A percentile compares a stretch with the other conserved stretches of the same genome.
Conservation (phyloP, 352 stramenopile genomes). For the Thalassiosira livingstoniorum region DNA sequence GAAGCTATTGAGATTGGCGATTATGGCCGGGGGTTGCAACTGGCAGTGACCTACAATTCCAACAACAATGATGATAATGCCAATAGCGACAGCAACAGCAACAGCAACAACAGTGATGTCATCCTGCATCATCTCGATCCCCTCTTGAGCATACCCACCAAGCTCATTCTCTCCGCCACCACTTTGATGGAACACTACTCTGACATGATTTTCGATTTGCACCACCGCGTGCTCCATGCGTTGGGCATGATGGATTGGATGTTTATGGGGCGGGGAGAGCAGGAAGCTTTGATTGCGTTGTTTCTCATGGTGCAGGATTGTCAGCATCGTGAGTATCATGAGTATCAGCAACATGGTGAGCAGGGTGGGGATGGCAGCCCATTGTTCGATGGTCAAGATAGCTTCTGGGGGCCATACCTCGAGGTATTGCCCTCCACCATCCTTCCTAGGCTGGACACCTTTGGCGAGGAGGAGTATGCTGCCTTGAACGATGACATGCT, state of each 20-base stretch:
- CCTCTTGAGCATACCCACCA: slow-evolving; percentile 55
- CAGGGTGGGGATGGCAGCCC: no score
- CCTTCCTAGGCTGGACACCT: slow-evolving; percentile 58
- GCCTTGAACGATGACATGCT: slow-evolving; percentile 43
- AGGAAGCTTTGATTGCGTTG: slow-evolving; percentile 57
- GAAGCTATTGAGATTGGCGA: slow-evolving; percentile 6
- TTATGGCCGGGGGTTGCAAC: not conserved
- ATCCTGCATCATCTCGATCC: slow-evolving; percentile 34
- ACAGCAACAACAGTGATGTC: not conserved
- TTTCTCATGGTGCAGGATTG: slow-evolving; percentile 55
- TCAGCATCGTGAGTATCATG: slow-evolving; percentile 16
- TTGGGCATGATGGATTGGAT: slow-evolving; percentile 18
- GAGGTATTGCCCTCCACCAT: slow-evolving; percentile 39
- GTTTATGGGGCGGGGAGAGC: slow-evolving; percentile 48
- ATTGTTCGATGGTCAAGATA: slow-evolving; percentile 12
- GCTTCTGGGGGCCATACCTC: slow-evolving; percentile 42
- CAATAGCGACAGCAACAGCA: not conserved
- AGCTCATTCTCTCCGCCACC: slow-evolving; percentile 42
- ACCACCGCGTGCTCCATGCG: slow-evolving; percentile 15
- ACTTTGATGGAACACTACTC: slow-evolving; percentile 42
- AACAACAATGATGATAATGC: not conserved
- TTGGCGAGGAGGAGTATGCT: slow-evolving; percentile 42
- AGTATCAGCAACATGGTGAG: not conserved
- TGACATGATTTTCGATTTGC: slow-evolving; percentile 3
- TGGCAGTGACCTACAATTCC: not conserved